Base-by-base conservation (phyloP, 176 grass and related monocot genomes). In the Ensete glaucum region DNA sequence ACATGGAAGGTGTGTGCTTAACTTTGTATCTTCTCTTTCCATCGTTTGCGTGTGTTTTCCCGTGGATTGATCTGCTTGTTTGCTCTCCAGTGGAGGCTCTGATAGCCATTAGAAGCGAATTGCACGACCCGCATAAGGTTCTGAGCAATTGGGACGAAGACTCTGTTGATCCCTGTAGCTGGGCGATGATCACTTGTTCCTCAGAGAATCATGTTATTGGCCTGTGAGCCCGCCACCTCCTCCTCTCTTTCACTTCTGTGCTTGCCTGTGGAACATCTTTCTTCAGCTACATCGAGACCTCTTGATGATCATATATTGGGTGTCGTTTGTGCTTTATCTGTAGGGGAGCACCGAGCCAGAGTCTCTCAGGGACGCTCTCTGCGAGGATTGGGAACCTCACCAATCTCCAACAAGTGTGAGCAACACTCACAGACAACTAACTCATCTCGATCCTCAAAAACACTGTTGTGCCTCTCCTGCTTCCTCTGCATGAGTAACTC, bases 161-260 rank as follows among this genome's bases (percentile, higher is more conserved):
- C 84, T 98, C 90, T 48, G 94, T 98, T 65, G 94, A 98, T 85
- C 94, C 94, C 9, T 98, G 94, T 58, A 98, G 94, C 85, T 98
- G 94, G 94, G 90, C 94, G 53, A 98, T 98, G 94, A 82, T 98
- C 80, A 98, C 94, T 82, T 98, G 94, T 81, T 93, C 90, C 80
- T 59, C 94, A 1, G 74, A 80, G 78, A 98, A 98, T 81, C 94
- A 93, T 63, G 94, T 98, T 64, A 87, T 93, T 60, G 88, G 88
- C 86, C 75, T 98, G 94, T 98, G 86, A 89, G 77, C 69, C 13
- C 71, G 21, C n/a, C 5, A 12, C 16, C 15, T 67, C n/a, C 60
- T 52, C 14, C 16, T 62, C 64, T 11, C 56, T 3, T 57, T 29
- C 34, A 64, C 6, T 74, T 77, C 50, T 43, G 34, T 43, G 34